Base-by-base conservation (phyloP, 208 protist species). In the Leishmania turanica region DNA sequence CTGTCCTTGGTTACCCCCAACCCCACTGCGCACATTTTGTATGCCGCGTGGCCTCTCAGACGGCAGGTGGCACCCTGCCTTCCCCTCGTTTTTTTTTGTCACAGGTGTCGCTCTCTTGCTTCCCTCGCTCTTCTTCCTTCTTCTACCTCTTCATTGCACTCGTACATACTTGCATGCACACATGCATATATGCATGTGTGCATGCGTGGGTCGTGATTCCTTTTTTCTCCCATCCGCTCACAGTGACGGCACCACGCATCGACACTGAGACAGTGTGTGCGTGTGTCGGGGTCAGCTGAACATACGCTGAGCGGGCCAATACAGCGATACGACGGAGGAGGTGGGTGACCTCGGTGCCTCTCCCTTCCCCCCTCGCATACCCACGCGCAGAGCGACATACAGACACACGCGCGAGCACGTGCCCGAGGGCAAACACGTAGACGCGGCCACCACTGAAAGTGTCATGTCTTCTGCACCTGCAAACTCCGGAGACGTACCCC, bases 391-490 rank as follows among this genome's bases (percentile, higher is more conserved):
- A 51, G 62, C n/a, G 58, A 64, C 34, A 70, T 3, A 40, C 69
- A 73, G 17, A 73, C 69, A 73, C 21, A 73, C 42, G 27, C 37
- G 54, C 68, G 37, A 24, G 17, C 74, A 77, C 73, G 45, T 37
- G 9, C 31, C 37, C 56, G 68, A 27, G n/a, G 37, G 56, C 40
- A 49, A 56, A 4, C 24, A 45, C 34, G 45, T 76, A 24, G 31
- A n/a, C 72, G 31, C 19, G 51, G 31, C n/a, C 31, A 40, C 47
- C 31, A n/a, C n/a, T 8, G 15, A 47, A 24, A 24, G 13, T 11
- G 15, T 62, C 9, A 62, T 76, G 72, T 45, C 72, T 76, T 76
- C 34, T 5, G 37, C 73, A 49, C 73, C 73, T 42, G 58, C 11
- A 31, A 73, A 37, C 45, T 45, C 27, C n/a, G 47, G 9, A 17